Evolutionary conservation across 208 protist genomes (phyloP).

Genomic region (Paratrypanosoma confusum): DNA sequence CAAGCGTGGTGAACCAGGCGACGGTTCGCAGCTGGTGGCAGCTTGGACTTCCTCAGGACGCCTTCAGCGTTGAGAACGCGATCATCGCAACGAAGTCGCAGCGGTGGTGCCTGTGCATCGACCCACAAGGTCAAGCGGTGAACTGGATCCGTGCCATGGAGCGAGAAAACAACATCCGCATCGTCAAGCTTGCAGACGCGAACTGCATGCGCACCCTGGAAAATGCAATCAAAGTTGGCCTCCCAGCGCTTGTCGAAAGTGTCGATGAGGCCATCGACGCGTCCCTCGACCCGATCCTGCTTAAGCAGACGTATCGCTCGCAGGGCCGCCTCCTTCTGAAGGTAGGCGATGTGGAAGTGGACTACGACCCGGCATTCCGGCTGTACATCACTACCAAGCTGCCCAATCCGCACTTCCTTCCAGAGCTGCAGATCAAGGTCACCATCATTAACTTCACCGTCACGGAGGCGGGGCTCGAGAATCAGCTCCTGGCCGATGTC

Average conservation of each 20-base stretch:
- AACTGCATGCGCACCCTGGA: constrained; percentile 91
- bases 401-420: constrained; percentile 91
- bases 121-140: constrained; percentile 92
- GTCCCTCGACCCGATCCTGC: constrained; percentile 91
- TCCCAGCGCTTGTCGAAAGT: constrained; percentile 94
- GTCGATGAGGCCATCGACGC: constrained; percentile 94
- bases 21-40: constrained; percentile 89
- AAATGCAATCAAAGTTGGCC: constrained; percentile 90
- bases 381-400: constrained; percentile 96
- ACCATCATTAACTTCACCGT: constrained; percentile 94
- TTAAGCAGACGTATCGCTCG: constrained; percentile 90
- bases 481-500: constrained; percentile 90
- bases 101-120: constrained; percentile 92
- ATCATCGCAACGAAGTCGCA: constrained; percentile 78
- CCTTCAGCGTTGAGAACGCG: constrained; percentile 90
- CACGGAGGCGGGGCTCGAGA: constrained; percentile 83
- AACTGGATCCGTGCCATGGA: constrained; percentile 94
- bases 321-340: constrained; percentile 86
- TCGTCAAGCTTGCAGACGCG: constrained; percentile 87
- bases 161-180: constrained; percentile 81
- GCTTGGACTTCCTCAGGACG: constrained; percentile 89
- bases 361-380: constrained; percentile 91
- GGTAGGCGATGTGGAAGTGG: constrained; percentile 90
- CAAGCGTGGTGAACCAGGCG: constrained; percentile 86
- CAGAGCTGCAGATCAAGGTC: constrained; percentile 92